Conservation (phyloP, 805 yeast genomes). For the Suhomyces sp. region DNA sequence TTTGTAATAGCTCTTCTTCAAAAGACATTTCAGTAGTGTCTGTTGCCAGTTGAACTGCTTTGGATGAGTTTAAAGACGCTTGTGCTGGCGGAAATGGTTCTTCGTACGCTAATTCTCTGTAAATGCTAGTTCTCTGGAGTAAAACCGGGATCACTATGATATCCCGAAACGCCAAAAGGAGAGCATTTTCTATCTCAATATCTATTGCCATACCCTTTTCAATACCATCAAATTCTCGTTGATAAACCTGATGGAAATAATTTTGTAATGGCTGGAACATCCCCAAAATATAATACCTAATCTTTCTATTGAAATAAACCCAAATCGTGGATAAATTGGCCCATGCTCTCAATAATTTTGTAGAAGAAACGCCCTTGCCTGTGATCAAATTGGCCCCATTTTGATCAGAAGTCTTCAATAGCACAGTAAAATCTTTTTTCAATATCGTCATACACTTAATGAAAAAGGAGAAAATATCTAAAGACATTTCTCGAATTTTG, state of each 20-base stretch:
- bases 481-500: constrained; percentile 27
- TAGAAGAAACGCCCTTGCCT: neutral
- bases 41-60: no score
- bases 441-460: constrained; percentile 21
- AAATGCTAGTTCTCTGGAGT: constrained; percentile 16
- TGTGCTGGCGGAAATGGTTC: no score
- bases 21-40: no score
- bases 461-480: constrained; percentile 27
- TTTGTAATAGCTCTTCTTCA: constrained; percentile 11
- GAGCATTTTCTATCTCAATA: constrained; percentile 27
- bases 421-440: constrained; percentile 18
- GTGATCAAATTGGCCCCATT: neutral
- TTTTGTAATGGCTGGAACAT: constrained; percentile 29
- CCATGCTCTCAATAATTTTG: constrained; percentile 20
- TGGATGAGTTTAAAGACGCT: no score
- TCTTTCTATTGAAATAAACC: constrained; percentile 28
- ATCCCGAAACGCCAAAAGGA: constrained; percentile 30
- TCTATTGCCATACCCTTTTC: constrained; percentile 7
- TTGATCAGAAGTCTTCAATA: neutral
- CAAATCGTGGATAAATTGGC: constrained; percentile 20
- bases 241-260: constrained; percentile 14
- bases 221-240: constrained; percentile 4
- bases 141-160: constrained; percentile 26
- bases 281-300: constrained; percentile 22
- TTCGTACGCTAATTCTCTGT: no score